Evolutionary conservation across 257 asterid species (phyloP).

Genomic region (Penstemon newberryi): DNA sequence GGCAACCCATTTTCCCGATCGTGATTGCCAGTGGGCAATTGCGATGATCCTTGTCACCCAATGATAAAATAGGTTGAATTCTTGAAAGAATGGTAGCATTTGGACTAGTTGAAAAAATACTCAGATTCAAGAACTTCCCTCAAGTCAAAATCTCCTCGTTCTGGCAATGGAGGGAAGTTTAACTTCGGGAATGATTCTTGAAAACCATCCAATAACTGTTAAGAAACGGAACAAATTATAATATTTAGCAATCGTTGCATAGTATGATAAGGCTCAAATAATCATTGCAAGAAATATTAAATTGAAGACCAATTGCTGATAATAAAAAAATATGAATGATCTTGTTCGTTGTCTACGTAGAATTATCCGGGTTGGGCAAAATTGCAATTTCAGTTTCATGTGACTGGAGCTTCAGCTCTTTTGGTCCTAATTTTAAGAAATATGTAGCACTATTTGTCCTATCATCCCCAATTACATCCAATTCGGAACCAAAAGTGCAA

Average conservation of each 20-base stretch:
- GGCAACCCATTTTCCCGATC: slow-evolving; percentile 2
- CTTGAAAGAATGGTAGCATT: slow-evolving; percentile 23
- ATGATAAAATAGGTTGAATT: slow-evolving; percentile 2
- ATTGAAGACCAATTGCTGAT: not conserved
- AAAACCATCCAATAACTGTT: slow-evolving; percentile 72
- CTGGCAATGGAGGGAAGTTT: slow-evolving; percentile 80
- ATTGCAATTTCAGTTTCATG: no score
- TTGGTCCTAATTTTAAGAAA: no score
- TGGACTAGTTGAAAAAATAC: slow-evolving; percentile 85
- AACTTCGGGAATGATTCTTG: slow-evolving; percentile 65
- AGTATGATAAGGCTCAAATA: not conserved
- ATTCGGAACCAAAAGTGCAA: no score
- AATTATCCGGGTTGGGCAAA: no score
- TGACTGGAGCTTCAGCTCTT: no score
- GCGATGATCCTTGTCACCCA: not conserved
- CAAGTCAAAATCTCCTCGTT: slow-evolving; percentile 87
- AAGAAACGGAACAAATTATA: slow-evolving; percentile 8
- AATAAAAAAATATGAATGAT: not conserved
- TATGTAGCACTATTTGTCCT: no score
- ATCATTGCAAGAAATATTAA: not conserved
- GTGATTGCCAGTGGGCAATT: not conserved
- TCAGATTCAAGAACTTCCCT: slow-evolving; percentile 76
- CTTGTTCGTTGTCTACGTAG: no score
- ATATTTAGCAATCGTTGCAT: not conserved
- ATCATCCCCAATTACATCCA: no score